phyloP scores from a whole-genome alignment of 2,329 filamentous ascomycete genomes.

The Pseudogymnoascus sp. region DNA sequence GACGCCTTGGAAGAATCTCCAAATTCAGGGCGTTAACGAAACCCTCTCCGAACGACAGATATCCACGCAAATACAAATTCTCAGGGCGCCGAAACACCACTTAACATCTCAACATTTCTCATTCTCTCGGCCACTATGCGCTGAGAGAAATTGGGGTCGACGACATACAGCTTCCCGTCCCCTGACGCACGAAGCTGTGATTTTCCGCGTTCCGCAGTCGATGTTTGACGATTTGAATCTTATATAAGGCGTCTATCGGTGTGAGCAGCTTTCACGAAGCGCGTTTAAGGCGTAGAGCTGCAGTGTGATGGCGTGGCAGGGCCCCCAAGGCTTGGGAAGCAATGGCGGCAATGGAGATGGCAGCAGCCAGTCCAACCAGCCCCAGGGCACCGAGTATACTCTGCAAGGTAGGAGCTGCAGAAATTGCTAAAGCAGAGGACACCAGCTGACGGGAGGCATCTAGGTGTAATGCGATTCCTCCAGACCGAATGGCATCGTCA shows the following conservation, averaged over 20 bases:
- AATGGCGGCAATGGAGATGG: constrained; percentile 22
- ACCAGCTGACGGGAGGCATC: constrained; percentile 54
- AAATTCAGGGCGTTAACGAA: not conserved
- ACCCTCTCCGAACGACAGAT: not conserved
- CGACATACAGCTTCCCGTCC: not conserved
- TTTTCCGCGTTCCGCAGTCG: not conserved
- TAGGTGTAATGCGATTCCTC: constrained; percentile 97
- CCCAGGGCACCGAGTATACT: constrained; percentile 61
- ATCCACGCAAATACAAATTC: not conserved
- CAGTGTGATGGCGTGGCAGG: constrained; percentile 60
- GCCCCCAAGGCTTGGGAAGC: constrained; percentile 46
- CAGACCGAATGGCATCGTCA: constrained; percentile 99
- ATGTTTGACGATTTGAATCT: not conserved
- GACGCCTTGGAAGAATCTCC: constrained; percentile 1
- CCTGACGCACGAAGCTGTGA: constrained; percentile 2
- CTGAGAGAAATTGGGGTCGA: not conserved
- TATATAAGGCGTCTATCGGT: not conserved
- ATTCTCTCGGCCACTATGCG: constrained; percentile 4
- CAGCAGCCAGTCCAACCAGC: constrained; percentile 32
- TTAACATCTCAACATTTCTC: not conserved
- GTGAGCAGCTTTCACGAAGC: not conserved
- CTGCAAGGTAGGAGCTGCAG: constrained; percentile 48
- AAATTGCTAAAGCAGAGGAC: not conserved
- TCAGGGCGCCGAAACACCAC: not conserved
- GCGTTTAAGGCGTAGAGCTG: not conserved